A percentile compares a stretch with the other conserved stretches of the same genome.
Conservation (phyloP, 768 basidiomycete species). For the Rubroboletus satanas region DNA sequence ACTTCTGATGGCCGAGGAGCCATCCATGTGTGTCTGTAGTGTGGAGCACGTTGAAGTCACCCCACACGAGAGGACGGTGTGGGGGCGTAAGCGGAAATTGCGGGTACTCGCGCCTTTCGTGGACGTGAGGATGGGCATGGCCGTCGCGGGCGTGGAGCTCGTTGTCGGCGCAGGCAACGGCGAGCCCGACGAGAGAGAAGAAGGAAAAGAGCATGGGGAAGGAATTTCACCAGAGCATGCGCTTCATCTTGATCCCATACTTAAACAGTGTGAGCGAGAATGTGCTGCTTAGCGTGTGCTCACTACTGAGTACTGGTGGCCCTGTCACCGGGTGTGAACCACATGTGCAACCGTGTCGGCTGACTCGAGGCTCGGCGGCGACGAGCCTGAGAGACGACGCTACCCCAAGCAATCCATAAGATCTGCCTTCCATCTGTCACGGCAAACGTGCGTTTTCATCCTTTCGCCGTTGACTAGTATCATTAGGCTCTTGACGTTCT, state of each 20-base stretch:
- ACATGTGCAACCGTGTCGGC: background rate
- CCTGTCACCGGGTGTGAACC: background rate
- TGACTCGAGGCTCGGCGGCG: background rate
- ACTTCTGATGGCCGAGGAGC: constrained; percentile 81
- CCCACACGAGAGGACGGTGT: constrained; percentile 70
- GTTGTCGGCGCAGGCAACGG: constrained; percentile 19
- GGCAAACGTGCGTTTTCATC: background rate
- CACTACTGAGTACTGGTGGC: background rate
- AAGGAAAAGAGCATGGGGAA: constrained; percentile 15
- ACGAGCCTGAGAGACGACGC: background rate
- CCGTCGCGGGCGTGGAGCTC: constrained; percentile 22
- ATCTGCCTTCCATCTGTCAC: background rate
- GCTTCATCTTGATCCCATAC: background rate
- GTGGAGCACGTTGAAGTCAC: constrained; percentile 84
- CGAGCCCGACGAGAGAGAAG: constrained; percentile 17
- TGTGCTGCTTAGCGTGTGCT: background rate
- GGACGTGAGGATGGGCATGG: constrained; percentile 35
- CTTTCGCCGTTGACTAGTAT: background rate
- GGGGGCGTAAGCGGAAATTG: constrained; percentile 50
- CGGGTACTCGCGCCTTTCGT: constrained; percentile 37
- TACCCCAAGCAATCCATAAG: background rate
- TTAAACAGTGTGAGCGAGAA: background rate
- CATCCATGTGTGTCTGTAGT: constrained; percentile 85
- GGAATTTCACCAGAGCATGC: background rate
- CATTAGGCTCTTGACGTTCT: background rate